A percentile compares a stretch with the other conserved stretches of the same genome.
phyloP scores from a whole-genome alignment of 1,139 yeast genomes.

The Candida sanyaensis region DNA sequence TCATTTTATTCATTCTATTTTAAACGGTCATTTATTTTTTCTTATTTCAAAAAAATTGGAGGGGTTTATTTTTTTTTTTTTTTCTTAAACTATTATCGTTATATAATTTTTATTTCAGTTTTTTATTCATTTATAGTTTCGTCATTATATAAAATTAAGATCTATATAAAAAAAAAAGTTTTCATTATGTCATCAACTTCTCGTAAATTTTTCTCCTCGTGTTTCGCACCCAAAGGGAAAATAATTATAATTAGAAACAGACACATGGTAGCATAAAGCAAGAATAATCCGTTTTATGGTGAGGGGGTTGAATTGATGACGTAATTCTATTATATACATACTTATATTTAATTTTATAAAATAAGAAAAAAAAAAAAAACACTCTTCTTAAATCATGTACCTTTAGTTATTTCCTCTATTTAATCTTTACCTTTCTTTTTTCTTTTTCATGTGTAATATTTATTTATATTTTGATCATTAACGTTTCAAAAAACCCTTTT shows the following conservation, averaged over 20 bases:
- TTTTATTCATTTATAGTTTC: not conserved
- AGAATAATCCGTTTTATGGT: no score
- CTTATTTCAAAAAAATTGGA: no score
- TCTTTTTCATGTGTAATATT: not conserved
- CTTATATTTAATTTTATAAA: no score
- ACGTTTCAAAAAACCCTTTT: constrained; percentile 31
- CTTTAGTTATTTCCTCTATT: no score
- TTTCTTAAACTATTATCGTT: not conserved
- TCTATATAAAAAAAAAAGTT: not conserved
- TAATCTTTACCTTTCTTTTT: not conserved
- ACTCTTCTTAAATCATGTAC: no score
- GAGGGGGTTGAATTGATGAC: no score
- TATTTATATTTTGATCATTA: constrained; percentile 10
- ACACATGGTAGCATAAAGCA: not conserved
- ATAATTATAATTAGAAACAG: not conserved
- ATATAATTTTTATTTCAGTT: not conserved
- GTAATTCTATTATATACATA: not conserved
- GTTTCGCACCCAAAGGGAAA: constrained; percentile 1
- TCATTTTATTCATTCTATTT: not conserved
- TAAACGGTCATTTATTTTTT: not conserved
- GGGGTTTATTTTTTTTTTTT: not conserved
- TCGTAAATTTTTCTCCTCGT: not conserved
- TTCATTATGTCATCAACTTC: not conserved
- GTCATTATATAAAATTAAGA: not conserved
- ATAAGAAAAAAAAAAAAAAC: no score